Conservation (phyloP, 768 basidiomycete species). For the Mycena haematopus region DNA sequence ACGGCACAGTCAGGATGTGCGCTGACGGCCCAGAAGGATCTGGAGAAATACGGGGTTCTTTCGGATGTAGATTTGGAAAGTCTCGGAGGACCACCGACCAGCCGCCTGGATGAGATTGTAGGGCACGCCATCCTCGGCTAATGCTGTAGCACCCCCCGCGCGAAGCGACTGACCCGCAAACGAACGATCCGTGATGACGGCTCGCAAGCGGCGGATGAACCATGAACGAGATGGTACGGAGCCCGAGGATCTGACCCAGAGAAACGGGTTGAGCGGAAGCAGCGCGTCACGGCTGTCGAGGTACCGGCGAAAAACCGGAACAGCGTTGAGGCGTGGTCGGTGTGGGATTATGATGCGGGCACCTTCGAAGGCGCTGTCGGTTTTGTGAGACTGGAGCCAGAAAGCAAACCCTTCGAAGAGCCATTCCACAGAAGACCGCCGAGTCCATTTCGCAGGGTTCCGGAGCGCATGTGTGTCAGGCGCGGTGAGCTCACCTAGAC, state of each 20-base stretch:
- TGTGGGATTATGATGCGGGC: slow-evolving; percentile 1
- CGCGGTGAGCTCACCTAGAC: too few relatives aligned
- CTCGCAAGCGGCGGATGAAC: slow-evolving; percentile 35
- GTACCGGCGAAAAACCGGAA: slow-evolving; percentile 10
- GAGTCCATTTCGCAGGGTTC: too few relatives aligned
- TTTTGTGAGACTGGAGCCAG: slow-evolving; percentile 30
- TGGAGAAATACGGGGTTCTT: too few relatives aligned
- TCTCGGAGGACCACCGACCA: slow-evolving; percentile 43
- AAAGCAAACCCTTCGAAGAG: too few relatives aligned
- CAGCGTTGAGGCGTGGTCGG: neutral
- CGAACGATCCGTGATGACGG: slow-evolving; percentile 21
- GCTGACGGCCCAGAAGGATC: too few relatives aligned
- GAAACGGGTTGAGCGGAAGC: slow-evolving; percentile 27
- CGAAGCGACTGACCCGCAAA: slow-evolving; percentile 41
- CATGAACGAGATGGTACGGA: slow-evolving; percentile 36
- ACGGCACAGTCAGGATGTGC: too few relatives aligned
- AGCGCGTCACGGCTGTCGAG: slow-evolving; percentile 26
- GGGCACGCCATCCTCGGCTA: slow-evolving; percentile 36
- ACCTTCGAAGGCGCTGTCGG: slow-evolving; percentile 28
- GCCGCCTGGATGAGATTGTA: slow-evolving; percentile 38
- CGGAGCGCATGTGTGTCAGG: too few relatives aligned
- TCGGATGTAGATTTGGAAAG: slow-evolving; percentile 42
- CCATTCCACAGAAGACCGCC: too few relatives aligned
- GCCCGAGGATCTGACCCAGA: slow-evolving; percentile 35
- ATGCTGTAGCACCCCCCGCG: slow-evolving; percentile 42